Conservation (phyloP, 768 basidiomycete genomes). For the Trichaptum fuscoviolaceum region DNA sequence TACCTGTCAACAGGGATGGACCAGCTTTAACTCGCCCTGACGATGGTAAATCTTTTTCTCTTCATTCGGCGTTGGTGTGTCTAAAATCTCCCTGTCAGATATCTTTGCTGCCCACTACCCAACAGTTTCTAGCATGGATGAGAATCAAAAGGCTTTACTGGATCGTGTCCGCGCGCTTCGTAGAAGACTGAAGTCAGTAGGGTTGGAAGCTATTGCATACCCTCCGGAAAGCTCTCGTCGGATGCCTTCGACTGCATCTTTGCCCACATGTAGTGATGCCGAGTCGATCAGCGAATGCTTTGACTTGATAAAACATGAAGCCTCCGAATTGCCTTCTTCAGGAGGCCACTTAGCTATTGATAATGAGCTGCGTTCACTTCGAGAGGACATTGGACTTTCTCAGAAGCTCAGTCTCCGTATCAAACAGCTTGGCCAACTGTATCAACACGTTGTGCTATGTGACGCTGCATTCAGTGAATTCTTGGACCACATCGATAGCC, state of each 20-base stretch:
- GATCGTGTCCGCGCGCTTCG: conserved; percentile 47
- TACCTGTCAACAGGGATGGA: not conserved
- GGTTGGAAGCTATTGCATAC: conserved; percentile 48
- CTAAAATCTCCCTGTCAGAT: not conserved
- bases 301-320: conserved; percentile 37
- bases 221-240: conserved; percentile 24
- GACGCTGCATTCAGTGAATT: conserved; percentile 81
- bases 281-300: conserved; percentile 45
- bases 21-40: not conserved
- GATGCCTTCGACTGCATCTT: conserved; percentile 25
- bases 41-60: not conserved
- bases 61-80: not conserved
- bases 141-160: conserved; percentile 26
- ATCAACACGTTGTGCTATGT: conserved; percentile 44
- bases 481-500: conserved; percentile 82
- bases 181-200: conserved; percentile 55
- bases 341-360: conserved; percentile 38
- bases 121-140: not conserved
- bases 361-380: conserved; percentile 58
- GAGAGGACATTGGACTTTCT: conserved; percentile 51
- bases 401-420: conserved; percentile 45
- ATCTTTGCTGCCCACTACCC: not conserved
- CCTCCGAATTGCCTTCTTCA: conserved; percentile 40
- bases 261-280: conserved; percentile 49
- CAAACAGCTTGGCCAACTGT: conserved; percentile 49